These are phyloP conservation scores for Onygenales sp. DNA, from an alignment of 2,329 filamentous ascomycete species.

Conservation along the genomic window DNA sequence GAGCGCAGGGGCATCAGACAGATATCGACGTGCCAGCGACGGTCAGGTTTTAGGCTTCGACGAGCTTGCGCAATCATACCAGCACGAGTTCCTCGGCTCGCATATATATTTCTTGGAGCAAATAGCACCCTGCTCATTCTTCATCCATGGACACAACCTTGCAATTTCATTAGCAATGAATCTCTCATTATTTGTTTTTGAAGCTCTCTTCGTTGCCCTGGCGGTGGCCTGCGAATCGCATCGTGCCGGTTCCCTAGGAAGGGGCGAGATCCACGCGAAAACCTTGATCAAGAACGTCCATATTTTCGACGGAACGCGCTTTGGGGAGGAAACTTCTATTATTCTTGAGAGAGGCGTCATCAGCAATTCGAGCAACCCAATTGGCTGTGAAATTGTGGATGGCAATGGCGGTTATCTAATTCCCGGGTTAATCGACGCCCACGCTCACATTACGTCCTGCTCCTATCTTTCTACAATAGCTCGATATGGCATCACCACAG, in stretches of 20 bases:
- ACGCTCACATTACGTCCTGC: neutral
- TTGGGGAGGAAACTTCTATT: neutral
- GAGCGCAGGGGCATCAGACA: too few species aligned
- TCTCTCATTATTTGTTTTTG: neutral
- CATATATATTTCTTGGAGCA: neutral
- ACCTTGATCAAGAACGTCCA: slow-evolving; percentile 4
- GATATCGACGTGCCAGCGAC: too few species aligned
- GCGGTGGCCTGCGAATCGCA: neutral
- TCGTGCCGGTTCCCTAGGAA: neutral
- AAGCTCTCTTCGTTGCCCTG: neutral
- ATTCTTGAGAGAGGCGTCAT: neutral
- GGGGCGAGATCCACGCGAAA: neutral
- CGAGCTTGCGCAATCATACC: neutral
- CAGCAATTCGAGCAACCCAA: neutral
- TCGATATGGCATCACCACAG: neutral
- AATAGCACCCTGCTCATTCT: too few species aligned
- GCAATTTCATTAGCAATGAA: neutral
- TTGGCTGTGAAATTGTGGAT: neutral
- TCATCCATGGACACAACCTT: neutral
- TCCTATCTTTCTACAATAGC: neutral
- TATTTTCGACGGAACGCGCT: slow-evolving; percentile 2
- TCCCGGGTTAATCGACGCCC: slow-evolving; percentile 7
- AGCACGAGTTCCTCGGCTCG: too few species aligned
- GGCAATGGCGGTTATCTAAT: slow-evolving; percentile 6
- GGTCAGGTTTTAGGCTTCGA: neutral